Percentiles rank a stretch among this genome's conserved stretches.
Conservation (phyloP, 148 eudicot genomes). For the Silene uniflora region DNA sequence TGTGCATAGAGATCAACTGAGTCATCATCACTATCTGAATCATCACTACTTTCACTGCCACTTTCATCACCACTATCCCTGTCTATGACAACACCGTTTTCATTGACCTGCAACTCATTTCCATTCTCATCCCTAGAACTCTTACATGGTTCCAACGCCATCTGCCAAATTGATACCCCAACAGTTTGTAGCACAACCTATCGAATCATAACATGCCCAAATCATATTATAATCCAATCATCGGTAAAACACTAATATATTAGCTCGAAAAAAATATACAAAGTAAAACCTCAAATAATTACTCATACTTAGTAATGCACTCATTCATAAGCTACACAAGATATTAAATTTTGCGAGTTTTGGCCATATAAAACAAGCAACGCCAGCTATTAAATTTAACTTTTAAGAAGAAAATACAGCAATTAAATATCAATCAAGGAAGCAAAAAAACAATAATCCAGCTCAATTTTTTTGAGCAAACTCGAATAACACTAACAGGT, state of each 20-base stretch:
- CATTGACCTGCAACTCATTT: constrained; percentile 22
- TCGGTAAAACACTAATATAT: not conserved
- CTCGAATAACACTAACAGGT: too few species aligned
- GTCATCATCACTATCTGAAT: constrained; percentile 31
- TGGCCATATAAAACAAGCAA: too few species aligned
- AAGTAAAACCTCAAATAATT: too few species aligned
- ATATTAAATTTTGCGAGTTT: too few species aligned
- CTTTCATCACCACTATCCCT: constrained; percentile 28
- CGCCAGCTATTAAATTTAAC: too few species aligned
- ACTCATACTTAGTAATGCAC: too few species aligned
- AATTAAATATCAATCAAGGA: too few species aligned
- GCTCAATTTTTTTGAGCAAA: too few species aligned
- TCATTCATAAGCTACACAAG: too few species aligned
- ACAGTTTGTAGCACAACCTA: constrained; percentile 74
- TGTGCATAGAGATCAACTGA: constrained; percentile 41
- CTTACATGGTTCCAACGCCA: constrained; percentile 53
- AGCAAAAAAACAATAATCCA: too few species aligned
- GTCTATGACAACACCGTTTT: constrained; percentile 52
- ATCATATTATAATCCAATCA: constrained; percentile 1
- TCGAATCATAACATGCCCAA: constrained; percentile 15
- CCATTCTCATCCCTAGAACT: constrained; percentile 1
- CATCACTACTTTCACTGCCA: constrained; percentile 28
- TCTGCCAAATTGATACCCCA: constrained; percentile 87
- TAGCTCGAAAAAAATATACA: not conserved
- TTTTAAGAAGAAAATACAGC: too few species aligned